Base-by-base conservation (phyloP, 2,329 filamentous ascomycete genomes). In the Chlorencoelia australis region DNA sequence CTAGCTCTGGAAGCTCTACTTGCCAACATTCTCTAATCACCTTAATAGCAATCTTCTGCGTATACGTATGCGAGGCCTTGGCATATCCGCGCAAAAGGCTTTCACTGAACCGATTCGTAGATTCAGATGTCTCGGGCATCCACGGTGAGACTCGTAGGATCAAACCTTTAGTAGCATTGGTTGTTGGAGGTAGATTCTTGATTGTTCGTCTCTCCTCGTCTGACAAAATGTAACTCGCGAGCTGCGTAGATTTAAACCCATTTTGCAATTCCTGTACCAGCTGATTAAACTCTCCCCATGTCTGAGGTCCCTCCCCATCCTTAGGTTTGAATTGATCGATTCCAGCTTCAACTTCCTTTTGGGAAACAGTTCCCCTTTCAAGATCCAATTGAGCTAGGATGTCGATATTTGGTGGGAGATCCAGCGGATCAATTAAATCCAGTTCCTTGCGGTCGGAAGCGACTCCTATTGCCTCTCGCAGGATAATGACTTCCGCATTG, bases 1-100 rank as follows among this genome's bases (percentile, higher is more conserved):
- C 35, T n/a, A 56, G 14, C 32, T 54, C 52, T 30, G 46, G 46
- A 10, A 56, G 35, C 21, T 51, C 46, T 11, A 58, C 6, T 21
- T 42, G 38, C 56, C 56, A 59, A 21, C 52, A 57, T 15, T 52
- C 42, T 11, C 53, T 42, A 9, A 59, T 5, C 6, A 59, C 18
- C 13, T 35, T 34, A 4, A 56, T 31, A 9, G 42, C 46, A 8
- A 52, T 9, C 8, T 41, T 40, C 33, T 57, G 54, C 25, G 56
- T 58, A 3, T 13, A 18, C 4, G 47, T 56, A 35, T 54, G 49
- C 10, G 52, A 52, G 14, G 45, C 33, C 7, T 48, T 29, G 16
- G 40, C 35, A 36, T 57, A 56, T 5, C 54, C 55, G 21, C 49
- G 42, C 2, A 49, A 9, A 25, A 43, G 32, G 33, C 44, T 44